phyloP scores from a whole-genome alignment of 225 moss, liverwort and hornwort species.

The Physcomitrium patens region DNA sequence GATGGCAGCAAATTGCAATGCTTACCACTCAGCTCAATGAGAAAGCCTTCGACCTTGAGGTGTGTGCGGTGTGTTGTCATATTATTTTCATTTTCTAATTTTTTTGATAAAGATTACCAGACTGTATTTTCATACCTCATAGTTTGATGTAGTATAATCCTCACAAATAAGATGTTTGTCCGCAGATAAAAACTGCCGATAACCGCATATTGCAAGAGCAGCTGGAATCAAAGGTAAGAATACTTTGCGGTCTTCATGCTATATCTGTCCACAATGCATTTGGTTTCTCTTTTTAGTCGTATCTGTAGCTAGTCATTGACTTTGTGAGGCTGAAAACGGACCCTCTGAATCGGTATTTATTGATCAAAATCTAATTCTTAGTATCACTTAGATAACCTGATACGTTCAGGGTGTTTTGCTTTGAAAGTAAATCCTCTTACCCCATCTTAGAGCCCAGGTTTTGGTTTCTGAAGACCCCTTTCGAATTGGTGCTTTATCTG shows the following conservation, averaged over 20 bases:
- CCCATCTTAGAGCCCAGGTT: background rate
- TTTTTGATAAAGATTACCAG: conserved; percentile 11
- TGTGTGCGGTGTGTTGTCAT: conserved; percentile 28
- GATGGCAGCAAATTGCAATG: conserved; percentile 81
- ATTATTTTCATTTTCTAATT: background rate
- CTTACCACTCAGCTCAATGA: conserved; percentile 88
- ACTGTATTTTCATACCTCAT: conserved; percentile 7
- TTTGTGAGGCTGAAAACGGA: conserved; percentile 8
- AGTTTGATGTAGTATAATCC: conserved; percentile 11
- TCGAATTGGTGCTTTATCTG: conserved; percentile 21
- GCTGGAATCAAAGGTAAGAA: conserved; percentile 78
- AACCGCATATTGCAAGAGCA: conserved; percentile 97
- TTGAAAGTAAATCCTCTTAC: background rate
- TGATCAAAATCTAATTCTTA: background rate
- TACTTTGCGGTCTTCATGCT: background rate
- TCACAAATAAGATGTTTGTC: conserved; percentile 18
- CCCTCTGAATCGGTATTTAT: background rate
- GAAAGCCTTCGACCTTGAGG: conserved; percentile 96
- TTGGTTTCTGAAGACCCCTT: conserved; percentile 9
- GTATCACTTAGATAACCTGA: conserved; percentile 12
- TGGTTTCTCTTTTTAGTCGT: background rate
- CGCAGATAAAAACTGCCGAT: conserved; percentile 93
- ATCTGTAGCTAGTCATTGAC: conserved; percentile 14
- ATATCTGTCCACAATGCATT: background rate
- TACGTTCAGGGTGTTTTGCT: background rate